Evolutionary conservation across 2,329 filamentous ascomycete genomes (phyloP).

Genomic region (Fusarium hainanense): DNA sequence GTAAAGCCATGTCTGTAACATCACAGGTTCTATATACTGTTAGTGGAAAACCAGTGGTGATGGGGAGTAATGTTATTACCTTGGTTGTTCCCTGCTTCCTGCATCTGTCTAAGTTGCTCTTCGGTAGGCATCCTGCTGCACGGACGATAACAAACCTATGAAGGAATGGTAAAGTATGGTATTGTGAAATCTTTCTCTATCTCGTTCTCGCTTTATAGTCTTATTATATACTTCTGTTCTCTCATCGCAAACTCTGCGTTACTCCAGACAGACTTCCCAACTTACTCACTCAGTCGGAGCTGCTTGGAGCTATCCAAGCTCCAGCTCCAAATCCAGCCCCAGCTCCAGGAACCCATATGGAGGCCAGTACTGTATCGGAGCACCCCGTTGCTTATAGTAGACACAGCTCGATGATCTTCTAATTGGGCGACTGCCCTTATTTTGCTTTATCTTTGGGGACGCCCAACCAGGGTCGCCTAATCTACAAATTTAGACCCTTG

Average conservation of each 20-base stretch:
- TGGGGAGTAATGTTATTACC: background rate
- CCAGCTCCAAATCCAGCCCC: no score
- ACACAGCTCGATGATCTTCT: no score
- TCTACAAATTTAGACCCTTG: no score
- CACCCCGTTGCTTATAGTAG: no score
- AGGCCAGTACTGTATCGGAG: no score
- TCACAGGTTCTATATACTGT: background rate
- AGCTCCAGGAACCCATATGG: no score
- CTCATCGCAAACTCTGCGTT: rapidly evolving
- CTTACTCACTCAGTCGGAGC: background rate
- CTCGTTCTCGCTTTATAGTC: rapidly evolving
- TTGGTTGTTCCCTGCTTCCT: rapidly evolving
- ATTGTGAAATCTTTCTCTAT: rapidly evolving
- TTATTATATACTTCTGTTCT: background rate
- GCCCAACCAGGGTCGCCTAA: no score
- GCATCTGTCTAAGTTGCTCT: background rate
- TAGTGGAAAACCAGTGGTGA: rapidly evolving
- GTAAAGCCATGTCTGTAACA: constrained; percentile 6
- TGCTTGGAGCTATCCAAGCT: no score
- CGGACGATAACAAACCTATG: rapidly evolving
- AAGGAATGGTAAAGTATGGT: rapidly evolving
- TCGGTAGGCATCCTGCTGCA: background rate
- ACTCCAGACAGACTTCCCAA: background rate
- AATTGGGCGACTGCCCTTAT: no score
- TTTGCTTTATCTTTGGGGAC: no score